Conservation (phyloP, 1,284 basidiomycete genomes). For the Neolentinus lepideus region DNA sequence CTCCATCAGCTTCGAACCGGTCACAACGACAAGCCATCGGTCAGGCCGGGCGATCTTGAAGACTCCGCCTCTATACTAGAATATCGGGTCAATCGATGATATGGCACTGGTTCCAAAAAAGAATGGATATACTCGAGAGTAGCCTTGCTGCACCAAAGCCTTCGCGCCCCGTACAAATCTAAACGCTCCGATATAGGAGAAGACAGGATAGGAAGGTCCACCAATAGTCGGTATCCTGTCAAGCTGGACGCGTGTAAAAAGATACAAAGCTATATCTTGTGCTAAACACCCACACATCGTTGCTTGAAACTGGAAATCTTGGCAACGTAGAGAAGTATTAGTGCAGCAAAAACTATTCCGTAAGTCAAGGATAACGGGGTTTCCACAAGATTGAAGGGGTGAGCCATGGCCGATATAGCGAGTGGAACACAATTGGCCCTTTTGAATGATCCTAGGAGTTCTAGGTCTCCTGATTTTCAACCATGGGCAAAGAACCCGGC, state of each 20-base stretch:
- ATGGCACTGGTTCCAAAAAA: background rate
- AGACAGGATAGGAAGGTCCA: constrained; percentile 13
- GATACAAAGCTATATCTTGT: background rate
- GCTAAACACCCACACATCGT: background rate
- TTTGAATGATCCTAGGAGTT: background rate
- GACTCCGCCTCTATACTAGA: constrained; percentile 16
- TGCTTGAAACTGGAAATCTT: background rate
- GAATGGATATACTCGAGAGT: constrained; percentile 18
- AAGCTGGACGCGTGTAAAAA: background rate
- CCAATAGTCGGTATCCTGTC: constrained; percentile 16
- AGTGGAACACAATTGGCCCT: background rate
- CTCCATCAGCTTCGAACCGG: constrained; percentile 25
- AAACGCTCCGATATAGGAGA: constrained; percentile 16
- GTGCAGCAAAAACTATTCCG: background rate
- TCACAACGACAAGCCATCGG: constrained; percentile 34
- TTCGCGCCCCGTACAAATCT: constrained; percentile 7
- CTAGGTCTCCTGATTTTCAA: background rate
- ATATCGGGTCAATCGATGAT: constrained; percentile 16
- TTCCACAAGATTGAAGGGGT: background rate
- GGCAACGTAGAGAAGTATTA: background rate
- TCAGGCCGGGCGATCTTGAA: constrained; percentile 34
- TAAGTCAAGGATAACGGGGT: background rate
- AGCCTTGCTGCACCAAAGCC: constrained; percentile 21
- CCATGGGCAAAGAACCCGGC: background rate
- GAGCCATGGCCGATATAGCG: background rate